Conservation (phyloP, 169 alveolate genomes). For the Plasmodium gaboni region DNA sequence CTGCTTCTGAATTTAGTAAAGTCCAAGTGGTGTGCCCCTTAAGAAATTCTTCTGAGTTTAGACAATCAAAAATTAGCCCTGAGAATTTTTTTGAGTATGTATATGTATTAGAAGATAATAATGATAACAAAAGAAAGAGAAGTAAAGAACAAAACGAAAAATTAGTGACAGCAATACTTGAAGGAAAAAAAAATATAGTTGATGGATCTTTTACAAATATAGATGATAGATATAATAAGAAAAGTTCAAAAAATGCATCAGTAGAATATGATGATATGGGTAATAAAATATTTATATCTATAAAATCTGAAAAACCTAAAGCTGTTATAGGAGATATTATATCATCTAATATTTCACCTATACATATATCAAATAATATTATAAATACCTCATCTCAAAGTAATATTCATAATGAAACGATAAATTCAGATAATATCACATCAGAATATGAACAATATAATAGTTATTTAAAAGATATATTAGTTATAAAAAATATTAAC, state of each 20-base stretch:
- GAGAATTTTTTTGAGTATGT: slow-evolving; percentile 74
- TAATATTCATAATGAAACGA: no score
- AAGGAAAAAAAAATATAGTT: background rate
- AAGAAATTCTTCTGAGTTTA: slow-evolving; percentile 26
- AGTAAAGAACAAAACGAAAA: slow-evolving; percentile 5
- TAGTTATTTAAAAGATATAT: slow-evolving; percentile 4
- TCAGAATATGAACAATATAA: background rate
- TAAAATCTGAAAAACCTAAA: slow-evolving; percentile 46
- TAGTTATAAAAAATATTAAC: slow-evolving; percentile 37
- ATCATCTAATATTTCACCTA: no score
- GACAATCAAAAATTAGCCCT: slow-evolving; percentile 62
- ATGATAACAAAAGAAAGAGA: background rate
- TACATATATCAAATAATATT: no score
- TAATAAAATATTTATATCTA: slow-evolving; percentile 38
- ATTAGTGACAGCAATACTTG: background rate
- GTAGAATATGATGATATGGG: slow-evolving; percentile 39
- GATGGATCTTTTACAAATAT: background rate
- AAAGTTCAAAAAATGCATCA: background rate
- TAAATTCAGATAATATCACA: background rate
- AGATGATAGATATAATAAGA: background rate
- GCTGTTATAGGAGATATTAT: slow-evolving; percentile 43
- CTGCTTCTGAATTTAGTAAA: slow-evolving; percentile 48
- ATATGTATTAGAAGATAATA: slow-evolving; percentile 1
- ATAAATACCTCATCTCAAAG: no score
- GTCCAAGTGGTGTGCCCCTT: slow-evolving; percentile 50